A percentile compares a stretch with the other conserved stretches of the same genome.
Conservation (phyloP, 2,329 filamentous ascomycete genomes). For the Talaromyces sp. region DNA sequence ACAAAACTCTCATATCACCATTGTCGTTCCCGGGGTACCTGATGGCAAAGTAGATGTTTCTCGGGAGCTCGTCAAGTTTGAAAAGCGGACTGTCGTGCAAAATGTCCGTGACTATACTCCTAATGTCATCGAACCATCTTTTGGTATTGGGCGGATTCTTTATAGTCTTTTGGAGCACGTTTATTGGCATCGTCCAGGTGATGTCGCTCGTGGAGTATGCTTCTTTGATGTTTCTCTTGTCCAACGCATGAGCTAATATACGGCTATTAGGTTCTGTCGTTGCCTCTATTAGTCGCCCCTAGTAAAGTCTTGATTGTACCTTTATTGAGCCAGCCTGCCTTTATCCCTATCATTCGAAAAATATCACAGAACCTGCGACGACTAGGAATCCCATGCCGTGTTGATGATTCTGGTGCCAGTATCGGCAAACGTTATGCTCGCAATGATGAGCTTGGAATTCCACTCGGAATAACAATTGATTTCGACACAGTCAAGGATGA, state of each 20-base stretch:
- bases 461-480: slow-evolving; percentile 77
- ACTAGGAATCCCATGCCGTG: slow-evolving; percentile 70
- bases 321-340: slow-evolving; percentile 72
- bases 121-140: slow-evolving; percentile 95
- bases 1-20: slow-evolving; percentile 65
- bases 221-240: background rate
- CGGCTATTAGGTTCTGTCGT: slow-evolving; percentile 57
- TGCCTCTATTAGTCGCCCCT: slow-evolving; percentile 74
- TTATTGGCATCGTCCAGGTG: slow-evolving; percentile 84
- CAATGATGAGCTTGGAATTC: slow-evolving; percentile 93
- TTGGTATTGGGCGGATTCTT: slow-evolving; percentile 90
- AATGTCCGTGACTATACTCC: slow-evolving; percentile 86
- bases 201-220: slow-evolving; percentile 81
- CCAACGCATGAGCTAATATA: slow-evolving; percentile 11
- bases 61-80: slow-evolving; percentile 74
- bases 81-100: slow-evolving; percentile 75
- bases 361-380: slow-evolving; percentile 71
- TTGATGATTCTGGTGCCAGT: slow-evolving; percentile 83
- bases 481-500: slow-evolving; percentile 78
- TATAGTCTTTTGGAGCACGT: slow-evolving; percentile 90
- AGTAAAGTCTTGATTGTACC: slow-evolving; percentile 92
- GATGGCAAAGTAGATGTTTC: slow-evolving; percentile 70
- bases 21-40: slow-evolving; percentile 65
- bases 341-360: slow-evolving; percentile 66
- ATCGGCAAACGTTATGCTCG: slow-evolving; percentile 93